Evolutionary conservation across 75 land plant species (phyloP).

Genomic region (Cryptomeria japonica): DNA sequence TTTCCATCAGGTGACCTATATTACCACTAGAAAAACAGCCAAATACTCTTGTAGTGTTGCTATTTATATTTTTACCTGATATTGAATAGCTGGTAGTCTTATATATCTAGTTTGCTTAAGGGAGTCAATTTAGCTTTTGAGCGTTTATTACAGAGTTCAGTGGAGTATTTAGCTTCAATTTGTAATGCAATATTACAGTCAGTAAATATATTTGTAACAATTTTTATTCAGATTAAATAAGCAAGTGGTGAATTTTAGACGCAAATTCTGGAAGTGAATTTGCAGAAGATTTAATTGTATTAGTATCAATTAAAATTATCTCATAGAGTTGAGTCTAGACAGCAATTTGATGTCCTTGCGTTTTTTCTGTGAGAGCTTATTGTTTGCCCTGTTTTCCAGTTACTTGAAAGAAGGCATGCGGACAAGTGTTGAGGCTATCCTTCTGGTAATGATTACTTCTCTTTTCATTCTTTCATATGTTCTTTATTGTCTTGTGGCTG

Average conservation of each 20-base stretch:
- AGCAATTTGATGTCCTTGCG: background rate
- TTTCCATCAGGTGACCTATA: too few relatives aligned
- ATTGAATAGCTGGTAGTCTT: background rate
- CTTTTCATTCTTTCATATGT: background rate
- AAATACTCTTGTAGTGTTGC: background rate
- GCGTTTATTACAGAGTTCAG: background rate
- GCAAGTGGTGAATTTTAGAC: background rate
- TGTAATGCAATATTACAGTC: background rate
- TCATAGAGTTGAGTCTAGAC: background rate
- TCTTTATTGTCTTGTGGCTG: background rate
- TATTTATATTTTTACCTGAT: background rate
- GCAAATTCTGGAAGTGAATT: background rate
- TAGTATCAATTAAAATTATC: background rate
- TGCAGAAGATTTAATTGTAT: background rate
- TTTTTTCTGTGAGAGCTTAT: background rate
- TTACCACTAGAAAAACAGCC: too few relatives aligned
- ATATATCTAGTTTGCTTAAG: background rate
- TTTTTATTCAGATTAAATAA: background rate
- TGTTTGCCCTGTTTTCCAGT: constrained; percentile 37
- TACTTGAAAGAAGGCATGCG: constrained; percentile 99
- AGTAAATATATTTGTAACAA: background rate
- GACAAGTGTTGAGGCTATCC: constrained; percentile 93
- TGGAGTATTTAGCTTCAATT: background rate
- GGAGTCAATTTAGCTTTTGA: background rate
- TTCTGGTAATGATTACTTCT: constrained; percentile 59